These are phyloP conservation scores for Sextonia rubra DNA, from an alignment of 164 flowering plant species.

Conservation along the genomic window DNA sequence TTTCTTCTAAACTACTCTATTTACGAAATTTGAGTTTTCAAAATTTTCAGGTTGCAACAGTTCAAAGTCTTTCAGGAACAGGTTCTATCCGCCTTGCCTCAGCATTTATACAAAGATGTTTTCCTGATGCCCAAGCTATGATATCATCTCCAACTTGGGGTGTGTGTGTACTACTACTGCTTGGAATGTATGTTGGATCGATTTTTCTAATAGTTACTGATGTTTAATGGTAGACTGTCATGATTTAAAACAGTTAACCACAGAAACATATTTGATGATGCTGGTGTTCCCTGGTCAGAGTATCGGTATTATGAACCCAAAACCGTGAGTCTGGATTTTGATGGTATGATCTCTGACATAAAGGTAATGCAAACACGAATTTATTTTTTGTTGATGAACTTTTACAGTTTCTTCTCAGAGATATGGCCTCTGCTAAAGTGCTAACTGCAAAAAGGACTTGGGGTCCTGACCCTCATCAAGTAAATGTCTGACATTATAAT, in stretches of 20 bases:
- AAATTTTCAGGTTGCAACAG: constrained; percentile 76
- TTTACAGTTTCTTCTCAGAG: too few relatives aligned
- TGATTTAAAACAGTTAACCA: constrained; percentile 65
- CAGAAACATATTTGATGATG: constrained; percentile 97
- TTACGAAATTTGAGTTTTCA: not conserved
- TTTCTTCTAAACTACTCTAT: not conserved
- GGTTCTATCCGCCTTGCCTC: constrained; percentile 97
- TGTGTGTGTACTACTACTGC: constrained; percentile 23
- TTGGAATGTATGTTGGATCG: not conserved
- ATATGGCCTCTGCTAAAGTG: too few relatives aligned
- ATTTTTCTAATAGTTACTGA: constrained; percentile 4
- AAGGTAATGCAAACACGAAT: constrained; percentile 44
- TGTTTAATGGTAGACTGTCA: constrained; percentile 5
- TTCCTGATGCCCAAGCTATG: constrained; percentile 82
- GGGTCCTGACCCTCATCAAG: too few relatives aligned
- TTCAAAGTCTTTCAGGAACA: constrained; percentile 98
- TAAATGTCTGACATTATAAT: too few relatives aligned
- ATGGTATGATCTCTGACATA: constrained; percentile 91
- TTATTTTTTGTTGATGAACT: too few relatives aligned
- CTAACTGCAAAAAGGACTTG: too few relatives aligned
- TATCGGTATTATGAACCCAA: constrained; percentile 92
- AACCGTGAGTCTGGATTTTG: constrained; percentile 95
- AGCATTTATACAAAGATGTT: constrained; percentile 84
- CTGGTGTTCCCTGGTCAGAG: constrained; percentile 96
- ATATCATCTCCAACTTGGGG: constrained; percentile 99